These are phyloP conservation scores for Oropetium thomaeum DNA, from an alignment of 176 grass and related monocot genomes.

Conservation along the genomic window DNA sequence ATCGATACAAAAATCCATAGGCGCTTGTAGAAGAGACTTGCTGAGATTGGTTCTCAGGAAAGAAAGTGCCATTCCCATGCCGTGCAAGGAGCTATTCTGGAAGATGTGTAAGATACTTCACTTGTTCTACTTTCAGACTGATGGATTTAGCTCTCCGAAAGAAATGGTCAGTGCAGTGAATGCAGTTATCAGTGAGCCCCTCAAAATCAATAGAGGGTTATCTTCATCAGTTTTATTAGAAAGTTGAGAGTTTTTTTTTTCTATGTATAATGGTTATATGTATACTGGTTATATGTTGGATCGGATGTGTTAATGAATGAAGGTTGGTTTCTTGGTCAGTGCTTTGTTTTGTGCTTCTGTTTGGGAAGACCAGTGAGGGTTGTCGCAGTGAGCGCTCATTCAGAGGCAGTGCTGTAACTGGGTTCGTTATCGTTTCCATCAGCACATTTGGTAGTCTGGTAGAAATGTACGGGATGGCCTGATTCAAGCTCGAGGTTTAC, in stretches of 20 bases:
- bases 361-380: background rate
- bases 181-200: constrained; percentile 46
- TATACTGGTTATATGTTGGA: no score
- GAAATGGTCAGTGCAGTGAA: constrained; percentile 69
- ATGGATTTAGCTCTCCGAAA: constrained; percentile 73
- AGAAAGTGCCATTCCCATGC: constrained; percentile 48
- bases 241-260: background rate
- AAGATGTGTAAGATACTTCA: constrained; percentile 76
- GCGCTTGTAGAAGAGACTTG: constrained; percentile 41
- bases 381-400: background rate
- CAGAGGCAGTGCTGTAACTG: no score
- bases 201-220: background rate
- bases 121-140: constrained; percentile 66
- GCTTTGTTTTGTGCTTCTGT: background rate
- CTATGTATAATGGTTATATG: no score
- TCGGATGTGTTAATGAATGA: no score
- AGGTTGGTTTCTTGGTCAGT: background rate
- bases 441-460: no score
- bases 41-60: constrained; percentile 55
- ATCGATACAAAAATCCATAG: constrained; percentile 24
- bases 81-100: constrained; percentile 89
- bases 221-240: background rate
- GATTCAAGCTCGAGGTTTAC: no score
- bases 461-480: no score
- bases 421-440: no score